Conservation (phyloP, 192 early-diverging fungal genomes). For the Powellomyces hirtus region DNA sequence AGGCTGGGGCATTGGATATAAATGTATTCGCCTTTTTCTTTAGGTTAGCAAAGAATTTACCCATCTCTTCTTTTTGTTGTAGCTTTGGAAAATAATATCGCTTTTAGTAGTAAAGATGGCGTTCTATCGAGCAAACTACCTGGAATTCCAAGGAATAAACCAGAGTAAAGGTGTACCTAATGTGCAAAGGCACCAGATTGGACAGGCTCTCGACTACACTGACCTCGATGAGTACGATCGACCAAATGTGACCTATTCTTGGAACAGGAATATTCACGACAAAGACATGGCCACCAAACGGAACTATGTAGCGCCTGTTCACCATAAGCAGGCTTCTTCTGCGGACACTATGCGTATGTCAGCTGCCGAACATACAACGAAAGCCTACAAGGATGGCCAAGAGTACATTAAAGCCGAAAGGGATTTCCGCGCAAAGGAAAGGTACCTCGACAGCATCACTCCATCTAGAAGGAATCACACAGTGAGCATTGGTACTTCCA, state of each 20-base stretch:
- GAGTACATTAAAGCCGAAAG: conserved; percentile 18
- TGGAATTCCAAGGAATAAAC: no score
- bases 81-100: not conserved
- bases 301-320: not conserved
- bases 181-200: conserved; percentile 1
- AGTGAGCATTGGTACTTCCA: not conserved
- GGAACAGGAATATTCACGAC: no score
- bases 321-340: not conserved
- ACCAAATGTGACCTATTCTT: conserved; percentile 5
- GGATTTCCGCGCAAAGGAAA: conserved; percentile 10
- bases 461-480: no score
- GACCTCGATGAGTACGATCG: not conserved
- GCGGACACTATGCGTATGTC: not conserved
- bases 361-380: not conserved
- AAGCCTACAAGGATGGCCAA: no score
- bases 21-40: not conserved
- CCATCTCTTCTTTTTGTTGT: not conserved
- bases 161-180: no score
- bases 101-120: conserved; percentile 10
- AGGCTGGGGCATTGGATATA: not conserved
- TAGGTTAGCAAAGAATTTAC: not conserved
- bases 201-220: conserved; percentile 2
- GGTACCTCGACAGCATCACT: no score
- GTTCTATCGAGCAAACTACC: conserved; percentile 3
- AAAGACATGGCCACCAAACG: conserved; percentile 4